Evolutionary conservation across 2,329 filamentous ascomycete genomes (phyloP).

Genomic region (Akanthomyces uredinophilus): DNA sequence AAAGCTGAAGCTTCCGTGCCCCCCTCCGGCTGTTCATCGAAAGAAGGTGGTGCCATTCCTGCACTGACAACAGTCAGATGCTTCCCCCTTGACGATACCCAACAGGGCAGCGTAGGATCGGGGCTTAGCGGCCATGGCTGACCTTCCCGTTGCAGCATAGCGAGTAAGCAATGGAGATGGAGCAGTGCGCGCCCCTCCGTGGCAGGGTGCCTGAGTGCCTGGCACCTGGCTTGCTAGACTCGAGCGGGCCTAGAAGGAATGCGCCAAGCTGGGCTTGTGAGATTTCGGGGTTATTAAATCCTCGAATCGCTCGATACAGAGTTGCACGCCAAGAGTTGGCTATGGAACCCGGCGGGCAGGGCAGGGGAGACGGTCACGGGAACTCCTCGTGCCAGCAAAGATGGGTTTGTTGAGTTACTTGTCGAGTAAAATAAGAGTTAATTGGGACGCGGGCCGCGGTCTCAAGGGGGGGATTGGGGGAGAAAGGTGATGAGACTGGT

Average conservation of each 20-base stretch:
- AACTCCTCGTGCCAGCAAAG: too few relatives aligned
- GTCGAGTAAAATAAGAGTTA: too few relatives aligned
- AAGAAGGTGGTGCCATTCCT: neutral
- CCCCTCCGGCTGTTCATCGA: neutral
- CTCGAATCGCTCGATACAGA: conserved; percentile 10
- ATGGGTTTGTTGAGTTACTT: neutral
- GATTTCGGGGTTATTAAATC: conserved; percentile 10
- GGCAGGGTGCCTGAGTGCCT: too few relatives aligned
- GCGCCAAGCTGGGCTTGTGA: conserved; percentile 1
- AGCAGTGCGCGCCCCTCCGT: neutral
- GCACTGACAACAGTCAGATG: neutral
- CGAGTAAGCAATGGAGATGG: conserved; percentile 11
- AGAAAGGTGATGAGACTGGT: neutral
- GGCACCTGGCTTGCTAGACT: neutral
- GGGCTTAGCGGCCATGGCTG: neutral
- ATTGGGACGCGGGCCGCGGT: too few relatives aligned
- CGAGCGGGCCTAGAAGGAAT: neutral
- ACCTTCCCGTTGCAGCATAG: conserved; percentile 10
- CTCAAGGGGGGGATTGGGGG: too few relatives aligned
- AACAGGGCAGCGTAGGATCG: neutral
- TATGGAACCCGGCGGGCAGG: neutral
- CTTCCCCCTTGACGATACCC: neutral
- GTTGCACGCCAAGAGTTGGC: neutral
- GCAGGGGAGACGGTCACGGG: neutral
- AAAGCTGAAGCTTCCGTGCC: neutral